Percentiles rank a stretch among this genome's conserved stretches.
Evolutionary conservation across 192 early-diverging fungal species (phyloP).

Genomic region (Gryganskiella cystojenkinii): DNA sequence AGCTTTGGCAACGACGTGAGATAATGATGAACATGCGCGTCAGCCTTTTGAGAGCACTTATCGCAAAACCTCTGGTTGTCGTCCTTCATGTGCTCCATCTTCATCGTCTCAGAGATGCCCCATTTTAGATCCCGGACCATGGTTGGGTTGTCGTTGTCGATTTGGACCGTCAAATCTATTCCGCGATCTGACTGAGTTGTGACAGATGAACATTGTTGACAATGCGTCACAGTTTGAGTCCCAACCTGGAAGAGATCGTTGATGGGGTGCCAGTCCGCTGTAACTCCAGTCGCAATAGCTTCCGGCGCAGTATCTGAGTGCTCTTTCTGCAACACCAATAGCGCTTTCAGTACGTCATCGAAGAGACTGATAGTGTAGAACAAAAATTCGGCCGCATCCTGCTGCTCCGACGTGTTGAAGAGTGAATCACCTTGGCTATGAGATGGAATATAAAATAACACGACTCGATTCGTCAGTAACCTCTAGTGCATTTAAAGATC

Average conservation of each 20-base stretch:
- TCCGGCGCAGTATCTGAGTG: too few relatives aligned
- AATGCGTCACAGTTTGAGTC: conserved; percentile 28
- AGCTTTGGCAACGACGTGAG: conserved; percentile 37
- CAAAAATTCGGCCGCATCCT: conserved; percentile 48
- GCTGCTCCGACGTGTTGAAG: conserved; percentile 43
- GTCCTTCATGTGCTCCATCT: conserved; percentile 43
- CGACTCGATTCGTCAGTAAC: not conserved
- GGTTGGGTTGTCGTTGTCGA: conserved; percentile 30
- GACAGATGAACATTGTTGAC: conserved; percentile 27
- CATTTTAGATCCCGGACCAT: conserved; percentile 42
- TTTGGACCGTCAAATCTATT: conserved; percentile 38
- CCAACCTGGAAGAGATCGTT: conserved; percentile 34
- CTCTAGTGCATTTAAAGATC: too few relatives aligned
- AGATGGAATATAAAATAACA: not conserved
- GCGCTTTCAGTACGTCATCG: conserved; percentile 28
- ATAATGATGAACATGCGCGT: conserved; percentile 36
- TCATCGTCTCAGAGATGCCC: conserved; percentile 44
- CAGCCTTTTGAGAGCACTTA: conserved; percentile 30
- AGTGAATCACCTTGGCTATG: conserved; percentile 20
- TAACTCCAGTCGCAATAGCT: not conserved
- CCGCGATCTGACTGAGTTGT: conserved; percentile 13
- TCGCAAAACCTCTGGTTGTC: conserved; percentile 49
- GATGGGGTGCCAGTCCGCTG: conserved; percentile 27
- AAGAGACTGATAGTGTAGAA: conserved; percentile 32
- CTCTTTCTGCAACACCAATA: not conserved